These are phyloP conservation scores for Botrytis sinoallii DNA, from an alignment of 2,329 filamentous ascomycete genomes.

Conservation along the genomic window DNA sequence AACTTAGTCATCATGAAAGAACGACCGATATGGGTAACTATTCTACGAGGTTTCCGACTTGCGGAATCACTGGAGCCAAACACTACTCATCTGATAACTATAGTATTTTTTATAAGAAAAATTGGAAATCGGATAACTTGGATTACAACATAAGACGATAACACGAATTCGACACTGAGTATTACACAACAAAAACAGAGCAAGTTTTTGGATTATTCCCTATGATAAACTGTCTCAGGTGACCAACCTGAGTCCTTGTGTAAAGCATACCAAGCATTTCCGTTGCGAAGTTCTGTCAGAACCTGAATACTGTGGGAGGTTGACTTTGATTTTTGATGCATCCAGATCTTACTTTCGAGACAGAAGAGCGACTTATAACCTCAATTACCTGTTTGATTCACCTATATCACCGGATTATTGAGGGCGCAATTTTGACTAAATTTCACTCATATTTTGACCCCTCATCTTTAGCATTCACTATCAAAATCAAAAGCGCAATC, in stretches of 20 bases:
- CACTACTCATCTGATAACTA: too few species aligned
- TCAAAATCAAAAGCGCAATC: not conserved
- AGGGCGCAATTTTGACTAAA: not conserved
- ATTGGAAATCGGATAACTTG: too few species aligned
- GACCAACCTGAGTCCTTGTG: not conserved
- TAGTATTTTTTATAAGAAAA: too few species aligned
- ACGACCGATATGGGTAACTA: too few species aligned
- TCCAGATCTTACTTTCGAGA: not conserved
- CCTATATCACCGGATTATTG: not conserved
- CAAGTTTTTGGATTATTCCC: too few species aligned
- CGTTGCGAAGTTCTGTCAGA: not conserved
- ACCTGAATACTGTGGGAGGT: not conserved
- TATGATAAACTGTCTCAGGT: too few species aligned
- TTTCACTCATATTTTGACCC: not conserved
- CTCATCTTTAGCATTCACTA: not conserved
- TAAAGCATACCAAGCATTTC: not conserved
- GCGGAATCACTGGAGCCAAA: too few species aligned
- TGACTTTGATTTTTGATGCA: not conserved
- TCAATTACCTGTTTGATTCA: not conserved
- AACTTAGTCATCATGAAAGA: fast-evolving
- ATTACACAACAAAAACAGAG: too few species aligned
- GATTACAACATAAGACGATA: too few species aligned
- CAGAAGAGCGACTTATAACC: not conserved
- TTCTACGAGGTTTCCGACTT: too few species aligned
- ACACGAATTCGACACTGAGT: too few species aligned